Evolutionary conservation across 1,139 yeast genomes (phyloP).

Genomic region (Lodderomyces elongisporus): DNA sequence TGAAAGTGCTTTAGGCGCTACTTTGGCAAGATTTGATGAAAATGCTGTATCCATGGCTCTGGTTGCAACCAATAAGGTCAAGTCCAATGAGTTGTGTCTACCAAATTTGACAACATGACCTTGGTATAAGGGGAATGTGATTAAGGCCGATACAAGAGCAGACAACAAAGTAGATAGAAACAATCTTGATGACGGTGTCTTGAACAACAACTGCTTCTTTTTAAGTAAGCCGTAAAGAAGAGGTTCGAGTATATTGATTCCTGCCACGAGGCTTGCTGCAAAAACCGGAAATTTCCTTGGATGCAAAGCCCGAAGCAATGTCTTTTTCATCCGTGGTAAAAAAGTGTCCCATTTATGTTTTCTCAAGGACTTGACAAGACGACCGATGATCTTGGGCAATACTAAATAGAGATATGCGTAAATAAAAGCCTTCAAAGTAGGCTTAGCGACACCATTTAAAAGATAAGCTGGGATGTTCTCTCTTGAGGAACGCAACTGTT

Average conservation of each 20-base stretch:
- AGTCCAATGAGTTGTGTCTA: constrained; percentile 28
- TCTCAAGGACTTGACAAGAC: constrained; percentile 16
- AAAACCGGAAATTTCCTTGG: constrained; percentile 29
- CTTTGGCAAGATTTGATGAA: constrained; percentile 19
- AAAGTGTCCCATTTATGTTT: constrained; percentile 16
- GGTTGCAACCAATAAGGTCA: constrained; percentile 32
- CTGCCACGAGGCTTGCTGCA: constrained; percentile 26
- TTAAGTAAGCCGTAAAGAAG: constrained; percentile 17
- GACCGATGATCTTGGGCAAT: constrained; percentile 25
- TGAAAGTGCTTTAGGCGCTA: constrained; percentile 14
- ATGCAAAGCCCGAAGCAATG: constrained; percentile 21
- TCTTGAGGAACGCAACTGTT: too few relatives aligned
- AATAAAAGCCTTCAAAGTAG: constrained; percentile 28
- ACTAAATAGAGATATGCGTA: constrained; percentile 33
- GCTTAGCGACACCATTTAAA: constrained; percentile 15
- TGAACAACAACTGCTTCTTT: constrained; percentile 7
- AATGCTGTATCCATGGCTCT: constrained; percentile 33
- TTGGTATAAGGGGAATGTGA: constrained; percentile 28
- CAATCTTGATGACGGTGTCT: constrained; percentile 16
- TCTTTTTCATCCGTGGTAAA: constrained; percentile 14
- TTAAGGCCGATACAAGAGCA: constrained; percentile 24
- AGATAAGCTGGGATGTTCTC: too few relatives aligned
- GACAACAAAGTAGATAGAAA: constrained; percentile 28
- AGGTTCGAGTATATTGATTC: constrained; percentile 33
- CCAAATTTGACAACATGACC: constrained; percentile 26